phyloP scores from a whole-genome alignment of 2,329 filamentous ascomycete genomes.

The Trichoderma sp. region DNA sequence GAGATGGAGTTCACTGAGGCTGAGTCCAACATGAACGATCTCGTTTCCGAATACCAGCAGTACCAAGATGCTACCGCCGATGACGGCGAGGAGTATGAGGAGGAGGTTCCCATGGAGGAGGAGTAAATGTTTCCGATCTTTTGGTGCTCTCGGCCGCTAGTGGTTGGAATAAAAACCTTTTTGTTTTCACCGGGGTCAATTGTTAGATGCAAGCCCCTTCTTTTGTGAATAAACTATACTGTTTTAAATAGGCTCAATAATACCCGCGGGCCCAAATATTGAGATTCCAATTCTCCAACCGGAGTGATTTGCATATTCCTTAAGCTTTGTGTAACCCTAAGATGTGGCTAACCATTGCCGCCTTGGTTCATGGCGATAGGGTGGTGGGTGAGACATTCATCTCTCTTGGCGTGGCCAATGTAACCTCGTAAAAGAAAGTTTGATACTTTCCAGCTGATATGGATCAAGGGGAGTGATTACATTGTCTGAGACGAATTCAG shows the following conservation, averaged over 20 bases:
- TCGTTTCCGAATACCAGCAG: conserved; percentile 99
- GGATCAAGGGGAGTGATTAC: neutral
- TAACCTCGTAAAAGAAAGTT: neutral
- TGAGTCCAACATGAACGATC: conserved; percentile 99
- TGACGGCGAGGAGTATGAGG: conserved; percentile 91
- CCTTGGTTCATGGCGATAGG: neutral
- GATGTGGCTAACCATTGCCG: neutral
- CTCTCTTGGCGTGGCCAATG: neutral
- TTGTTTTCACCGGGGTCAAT: conserved; percentile 22
- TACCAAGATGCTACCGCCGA: conserved; percentile 98
- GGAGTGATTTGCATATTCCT: neutral
- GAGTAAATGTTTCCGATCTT: neutral
- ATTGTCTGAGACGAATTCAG: neutral
- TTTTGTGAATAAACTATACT: conserved; percentile 21
- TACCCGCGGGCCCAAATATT: neutral
- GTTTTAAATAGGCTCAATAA: conserved; percentile 23
- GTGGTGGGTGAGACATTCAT: neutral
- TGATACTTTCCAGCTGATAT: neutral
- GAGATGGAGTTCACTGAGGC: conserved; percentile 99
- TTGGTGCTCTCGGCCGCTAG: neutral
- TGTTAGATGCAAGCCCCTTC: conserved; percentile 18
- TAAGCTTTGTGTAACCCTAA: neutral
- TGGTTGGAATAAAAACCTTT: neutral
- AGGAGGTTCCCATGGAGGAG: conserved; percentile 74
- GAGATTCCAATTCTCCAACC: neutral